Conservation (phyloP, 306 rosid species). For the Gleditsia sinensis region DNA sequence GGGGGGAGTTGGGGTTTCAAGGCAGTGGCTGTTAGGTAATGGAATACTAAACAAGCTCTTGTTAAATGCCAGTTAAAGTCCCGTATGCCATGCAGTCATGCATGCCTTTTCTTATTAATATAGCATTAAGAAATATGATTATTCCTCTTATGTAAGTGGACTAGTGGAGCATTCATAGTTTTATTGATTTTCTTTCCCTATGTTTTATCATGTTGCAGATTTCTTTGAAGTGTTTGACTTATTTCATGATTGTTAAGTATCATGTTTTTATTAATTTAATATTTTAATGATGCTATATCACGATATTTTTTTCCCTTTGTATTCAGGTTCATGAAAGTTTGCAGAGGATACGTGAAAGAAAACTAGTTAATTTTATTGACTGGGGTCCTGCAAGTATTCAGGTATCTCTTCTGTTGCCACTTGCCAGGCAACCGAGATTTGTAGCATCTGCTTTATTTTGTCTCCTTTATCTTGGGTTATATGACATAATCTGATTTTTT, state of each 20-base stretch:
- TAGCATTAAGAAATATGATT: neutral
- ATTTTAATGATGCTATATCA: slow-evolving; percentile 21
- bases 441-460: slow-evolving; percentile 17
- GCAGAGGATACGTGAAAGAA: slow-evolving; percentile 99
- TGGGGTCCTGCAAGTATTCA: slow-evolving; percentile 99
- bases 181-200: neutral
- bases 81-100: no score
- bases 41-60: no score
- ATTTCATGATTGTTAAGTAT: neutral
- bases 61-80: no score
- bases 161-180: slow-evolving; percentile 16
- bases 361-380: slow-evolving; percentile 95
- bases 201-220: slow-evolving; percentile 13
- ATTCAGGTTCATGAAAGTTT: slow-evolving; percentile 96
- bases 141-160: neutral
- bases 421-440: slow-evolving; percentile 24
- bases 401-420: slow-evolving; percentile 48
- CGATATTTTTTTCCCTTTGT: slow-evolving; percentile 37
- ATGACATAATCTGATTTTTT: slow-evolving; percentile 15
- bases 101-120: neutral
- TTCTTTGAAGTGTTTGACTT: slow-evolving; percentile 3
- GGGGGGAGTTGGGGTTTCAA: no score
- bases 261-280: neutral
- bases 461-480: slow-evolving; percentile 15
- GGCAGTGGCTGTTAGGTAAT: no score